Conservation (phyloP, 2,329 filamentous ascomycete species). For the Microcera coccophila region DNA sequence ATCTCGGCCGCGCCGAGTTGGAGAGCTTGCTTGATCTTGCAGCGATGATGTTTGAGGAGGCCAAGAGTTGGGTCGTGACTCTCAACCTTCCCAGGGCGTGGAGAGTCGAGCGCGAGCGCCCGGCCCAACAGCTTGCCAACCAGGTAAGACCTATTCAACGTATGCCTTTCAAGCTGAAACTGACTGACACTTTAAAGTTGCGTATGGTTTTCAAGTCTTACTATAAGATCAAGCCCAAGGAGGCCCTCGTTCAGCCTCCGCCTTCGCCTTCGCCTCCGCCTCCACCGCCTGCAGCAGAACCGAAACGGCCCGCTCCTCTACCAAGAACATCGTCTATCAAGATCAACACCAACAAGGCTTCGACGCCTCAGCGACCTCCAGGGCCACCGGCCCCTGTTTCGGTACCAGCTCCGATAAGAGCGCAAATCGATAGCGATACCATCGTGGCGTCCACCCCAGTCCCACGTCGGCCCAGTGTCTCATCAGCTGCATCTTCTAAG, state of each 20-base stretch:
- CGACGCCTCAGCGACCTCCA: conserved; percentile 13
- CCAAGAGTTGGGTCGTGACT: conserved; percentile 40
- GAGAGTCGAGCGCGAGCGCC: conserved; percentile 37
- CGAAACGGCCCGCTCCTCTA: conserved; percentile 27
- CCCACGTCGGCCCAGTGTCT: conserved; percentile 24
- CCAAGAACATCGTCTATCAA: conserved; percentile 38
- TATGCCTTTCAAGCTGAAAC: conserved; percentile 1
- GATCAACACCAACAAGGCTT: conserved; percentile 33
- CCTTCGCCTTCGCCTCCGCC: conserved; percentile 12
- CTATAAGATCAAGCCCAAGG: conserved; percentile 35
- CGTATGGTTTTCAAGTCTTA: conserved; percentile 38
- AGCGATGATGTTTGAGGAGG: conserved; percentile 46
- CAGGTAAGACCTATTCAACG: conserved; percentile 30
- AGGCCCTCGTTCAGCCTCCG: conserved; percentile 20
- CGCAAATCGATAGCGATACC: conserved; percentile 23
- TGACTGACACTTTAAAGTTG: conserved; percentile 29
- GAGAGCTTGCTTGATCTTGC: conserved; percentile 43
- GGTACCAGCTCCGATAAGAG: no score
- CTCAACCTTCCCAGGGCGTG: conserved; percentile 40
- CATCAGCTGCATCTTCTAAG: conserved; percentile 17
- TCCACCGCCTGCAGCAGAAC: conserved; percentile 16
- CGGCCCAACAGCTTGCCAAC: conserved; percentile 33
- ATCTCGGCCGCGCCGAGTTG: conserved; percentile 39
- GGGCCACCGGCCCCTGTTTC: conserved; percentile 8
- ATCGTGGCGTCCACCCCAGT: conserved; percentile 25